Evolutionary conservation across 192 early-diverging fungal genomes (phyloP), one percentile per base, ranked within the genome.

Genomic region (Rhizophagus sp.): DNA sequence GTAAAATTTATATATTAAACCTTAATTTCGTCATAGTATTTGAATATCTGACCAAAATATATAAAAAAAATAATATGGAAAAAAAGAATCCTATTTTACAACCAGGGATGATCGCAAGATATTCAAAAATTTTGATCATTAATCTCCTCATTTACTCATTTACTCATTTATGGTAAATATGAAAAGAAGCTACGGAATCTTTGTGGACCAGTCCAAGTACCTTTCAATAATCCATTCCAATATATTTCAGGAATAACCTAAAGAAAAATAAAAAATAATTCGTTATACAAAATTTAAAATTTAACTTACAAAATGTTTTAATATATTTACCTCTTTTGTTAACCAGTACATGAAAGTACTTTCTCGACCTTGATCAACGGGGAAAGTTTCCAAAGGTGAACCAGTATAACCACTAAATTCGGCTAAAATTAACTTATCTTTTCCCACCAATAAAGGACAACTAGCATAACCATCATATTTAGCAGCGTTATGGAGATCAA

Each of bases 381-480:
- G 92, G 87, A 95, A 95, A 7, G 95, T 96, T 83, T 96, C 92
- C 72, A 92, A 85, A 44, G 92, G 94, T 49, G 86, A 68, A 19
- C 88, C 90, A 36, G 90, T 88, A 83, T 93, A 94, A 10, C 93
- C 94, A 52, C 90, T 92, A 85, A 96, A 96, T 81, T 96, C 95
- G 57, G 95, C 95, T 76, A 96, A 87, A 33, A 96, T 92, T 49
- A 96, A 83, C 83, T 93, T 90, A 79, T 95, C 88, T 73, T 91
- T 89, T 41, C 94, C 94, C 47, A 93, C 93, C 75, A 96, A 62
- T 78, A 96, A 86, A 39, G 95, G 94, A 82, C 95, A 95, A 62
- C 89, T 90, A 47, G 94, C 94, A 85, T 96, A 96, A 74, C 95
- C 95, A 78, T 93, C 87, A 81, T 96, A 96, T 52, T 89, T 89